phyloP scores from a whole-genome alignment of 176 grass and related monocot genomes.

The Triticum turgidum region DNA sequence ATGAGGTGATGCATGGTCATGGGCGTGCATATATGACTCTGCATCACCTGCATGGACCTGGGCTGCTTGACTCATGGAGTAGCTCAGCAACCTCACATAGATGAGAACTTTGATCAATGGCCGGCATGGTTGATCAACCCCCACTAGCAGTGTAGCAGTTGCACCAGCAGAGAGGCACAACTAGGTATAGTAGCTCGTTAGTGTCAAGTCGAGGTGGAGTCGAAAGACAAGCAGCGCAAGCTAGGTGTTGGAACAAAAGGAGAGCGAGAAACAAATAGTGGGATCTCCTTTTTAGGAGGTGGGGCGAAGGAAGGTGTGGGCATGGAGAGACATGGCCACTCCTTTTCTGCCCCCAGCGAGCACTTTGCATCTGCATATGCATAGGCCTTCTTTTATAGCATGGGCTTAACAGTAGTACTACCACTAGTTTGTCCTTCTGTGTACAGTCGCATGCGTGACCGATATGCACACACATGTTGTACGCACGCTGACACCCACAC shows the following conservation, averaged over 20 bases:
- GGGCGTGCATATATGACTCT: not conserved
- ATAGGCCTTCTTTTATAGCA: slow-evolving; percentile 37
- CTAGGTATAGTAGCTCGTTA: not conserved
- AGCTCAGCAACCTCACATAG: not conserved
- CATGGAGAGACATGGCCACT: slow-evolving; percentile 35
- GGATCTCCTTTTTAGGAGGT: slow-evolving; percentile 87
- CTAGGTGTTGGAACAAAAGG: slow-evolving; percentile 52
- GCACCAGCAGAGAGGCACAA: slow-evolving; percentile 11
- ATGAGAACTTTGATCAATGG: not conserved
- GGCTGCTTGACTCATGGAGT: not conserved
- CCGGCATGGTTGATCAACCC: not conserved
- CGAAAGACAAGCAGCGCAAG: slow-evolving; percentile 15
- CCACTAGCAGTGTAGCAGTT: not conserved
- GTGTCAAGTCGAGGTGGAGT: slow-evolving; percentile 26
- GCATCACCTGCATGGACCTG: not conserved
- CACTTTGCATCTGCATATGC: slow-evolving; percentile 19
- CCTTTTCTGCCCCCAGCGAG: slow-evolving; percentile 33
- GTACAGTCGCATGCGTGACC: slow-evolving; percentile 20
- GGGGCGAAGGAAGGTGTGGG: slow-evolving; percentile 15
- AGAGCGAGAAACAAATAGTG: slow-evolving; percentile 47
- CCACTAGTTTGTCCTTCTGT: slow-evolving; percentile 29
- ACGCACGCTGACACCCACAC: not conserved
- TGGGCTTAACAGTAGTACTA: slow-evolving; percentile 27
- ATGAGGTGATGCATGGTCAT: not conserved
- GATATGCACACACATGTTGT: slow-evolving; percentile 1